Evolutionary conservation across 495 filamentous ascomycete genomes (phyloP), one percentile per base, ranked within the genome.

Genomic region (Baudoinia panamericana): DNA sequence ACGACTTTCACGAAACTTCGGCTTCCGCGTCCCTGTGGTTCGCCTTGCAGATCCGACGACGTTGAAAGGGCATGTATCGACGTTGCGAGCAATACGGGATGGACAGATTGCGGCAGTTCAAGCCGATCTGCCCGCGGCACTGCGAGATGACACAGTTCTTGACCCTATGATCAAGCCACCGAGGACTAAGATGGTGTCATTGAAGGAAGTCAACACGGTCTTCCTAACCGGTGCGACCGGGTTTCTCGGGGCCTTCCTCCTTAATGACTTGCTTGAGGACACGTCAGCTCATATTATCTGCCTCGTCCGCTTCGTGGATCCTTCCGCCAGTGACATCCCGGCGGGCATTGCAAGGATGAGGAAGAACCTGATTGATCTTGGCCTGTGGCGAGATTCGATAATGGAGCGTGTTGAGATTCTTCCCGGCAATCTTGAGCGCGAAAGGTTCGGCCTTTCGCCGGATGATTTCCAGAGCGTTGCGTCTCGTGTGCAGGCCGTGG

Each of bases 151-250:
- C 54, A 63, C 72, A 10, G 60, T 65, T 12, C 66, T 82, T 11
- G 68, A 72, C 8, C 64, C 70, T 8, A 72, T 76, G 6, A 75
- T 80, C 43, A 58, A 61, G 36, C 67, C 73, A 42, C 53, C 50
- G 0, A 59, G 64, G 17, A 50, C 62, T 2, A 62, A 59, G n/a
- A 60, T 74, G 30, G 64, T 63, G 25, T 64, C 70, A 0, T 54
- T 80, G 25, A 66, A 66, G 19, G 58, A 69, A 13, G 77, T 75
- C 0, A 56, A 72, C n/a, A 76, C 77, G 0, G 65, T 88, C n/a
- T 78, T 96, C 55, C 65, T 95, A 6, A 95, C 90, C 13, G 90
- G 88, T 26, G 85, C 80, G 0, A 95, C 90, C 23, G 88, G 88
- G 7, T 96, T 94, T 65, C 58, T 95, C 6, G 90, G 90, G 19